Evolutionary conservation across 345 rosid species (phyloP).

Genomic region (Psidium guajava): DNA sequence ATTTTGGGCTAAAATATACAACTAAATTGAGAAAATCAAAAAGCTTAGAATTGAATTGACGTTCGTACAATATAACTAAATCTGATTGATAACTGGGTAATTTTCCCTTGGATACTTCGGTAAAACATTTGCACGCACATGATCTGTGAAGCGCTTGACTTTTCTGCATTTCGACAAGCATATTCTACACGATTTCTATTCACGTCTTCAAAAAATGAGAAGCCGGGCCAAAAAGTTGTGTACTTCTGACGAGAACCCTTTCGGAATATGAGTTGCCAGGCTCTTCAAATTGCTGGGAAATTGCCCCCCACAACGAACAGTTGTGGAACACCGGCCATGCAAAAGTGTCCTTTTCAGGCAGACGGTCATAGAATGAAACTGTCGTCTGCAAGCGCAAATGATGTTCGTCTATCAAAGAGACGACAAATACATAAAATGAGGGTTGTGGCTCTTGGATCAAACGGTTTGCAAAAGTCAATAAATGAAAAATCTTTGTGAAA

Average conservation of each 20-base stretch:
- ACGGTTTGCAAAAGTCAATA: not conserved
- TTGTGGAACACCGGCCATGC: not conserved
- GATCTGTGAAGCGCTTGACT: not conserved
- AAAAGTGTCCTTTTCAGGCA: not conserved
- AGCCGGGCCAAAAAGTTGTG: not conserved
- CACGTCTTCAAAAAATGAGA: not conserved
- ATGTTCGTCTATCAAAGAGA: not conserved
- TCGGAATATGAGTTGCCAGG: not conserved
- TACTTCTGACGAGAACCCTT: not conserved
- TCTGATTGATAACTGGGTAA: no score
- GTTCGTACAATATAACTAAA: no score
- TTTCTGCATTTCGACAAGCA: not conserved
- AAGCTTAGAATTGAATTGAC: accelerated
- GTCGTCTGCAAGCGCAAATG: no score
- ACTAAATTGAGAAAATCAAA: accelerated
- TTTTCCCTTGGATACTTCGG: not conserved
- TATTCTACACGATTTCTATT: not conserved
- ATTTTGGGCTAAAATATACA: accelerated
- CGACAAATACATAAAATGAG: not conserved
- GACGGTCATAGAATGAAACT: not conserved
- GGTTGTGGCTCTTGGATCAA: not conserved
- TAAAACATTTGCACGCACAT: not conserved
- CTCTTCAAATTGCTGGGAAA: not conserved
- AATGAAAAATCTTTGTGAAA: not conserved
- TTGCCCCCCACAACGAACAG: not conserved